A percentile compares a stretch with the other conserved stretches of the same genome.
These are phyloP conservation scores for Dryas integrifolia DNA, from an alignment of 331 rosid species.

Conservation along the genomic window DNA sequence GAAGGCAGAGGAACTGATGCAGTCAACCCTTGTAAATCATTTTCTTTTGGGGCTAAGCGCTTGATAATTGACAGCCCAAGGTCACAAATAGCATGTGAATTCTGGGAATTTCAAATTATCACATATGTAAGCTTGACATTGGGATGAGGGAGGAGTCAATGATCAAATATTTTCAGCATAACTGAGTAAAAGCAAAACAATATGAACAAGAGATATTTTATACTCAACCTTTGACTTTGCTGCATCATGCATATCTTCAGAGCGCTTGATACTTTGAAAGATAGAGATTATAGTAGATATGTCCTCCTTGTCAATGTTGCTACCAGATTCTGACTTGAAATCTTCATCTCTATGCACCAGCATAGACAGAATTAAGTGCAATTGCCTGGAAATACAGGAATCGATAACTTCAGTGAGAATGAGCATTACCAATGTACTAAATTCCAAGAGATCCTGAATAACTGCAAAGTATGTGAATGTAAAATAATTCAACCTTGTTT, in stretches of 20 bases:
- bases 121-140: conserved; percentile 26
- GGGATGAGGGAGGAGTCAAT: neutral
- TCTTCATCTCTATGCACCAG: conserved; percentile 80
- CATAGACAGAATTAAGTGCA: conserved; percentile 72
- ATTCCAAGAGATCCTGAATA: conserved; percentile 1
- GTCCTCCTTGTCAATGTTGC: conserved; percentile 53
- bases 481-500: neutral
- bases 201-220: conserved; percentile 2
- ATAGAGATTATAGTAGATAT: conserved; percentile 54
- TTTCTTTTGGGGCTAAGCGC: conserved; percentile 58
- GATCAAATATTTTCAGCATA: neutral
- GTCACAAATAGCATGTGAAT: conserved; percentile 85
- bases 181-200: conserved; percentile 4
- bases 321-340: conserved; percentile 62
- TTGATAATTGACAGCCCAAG: conserved; percentile 78
- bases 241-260: conserved; percentile 73
- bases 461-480: neutral
- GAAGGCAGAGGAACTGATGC: conserved; percentile 59
- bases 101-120: conserved; percentile 53
- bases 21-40: conserved; percentile 53
- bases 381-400: conserved; percentile 58
- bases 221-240: conserved; percentile 76
- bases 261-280: conserved; percentile 66
- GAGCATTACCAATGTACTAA: conserved; percentile 22
- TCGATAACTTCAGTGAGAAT: conserved; percentile 17